Percentiles rank a stretch among this genome's conserved stretches.
Evolutionary conservation across 1,284 basidiomycete genomes (phyloP).

Genomic region (Coriolopsis trogii): DNA sequence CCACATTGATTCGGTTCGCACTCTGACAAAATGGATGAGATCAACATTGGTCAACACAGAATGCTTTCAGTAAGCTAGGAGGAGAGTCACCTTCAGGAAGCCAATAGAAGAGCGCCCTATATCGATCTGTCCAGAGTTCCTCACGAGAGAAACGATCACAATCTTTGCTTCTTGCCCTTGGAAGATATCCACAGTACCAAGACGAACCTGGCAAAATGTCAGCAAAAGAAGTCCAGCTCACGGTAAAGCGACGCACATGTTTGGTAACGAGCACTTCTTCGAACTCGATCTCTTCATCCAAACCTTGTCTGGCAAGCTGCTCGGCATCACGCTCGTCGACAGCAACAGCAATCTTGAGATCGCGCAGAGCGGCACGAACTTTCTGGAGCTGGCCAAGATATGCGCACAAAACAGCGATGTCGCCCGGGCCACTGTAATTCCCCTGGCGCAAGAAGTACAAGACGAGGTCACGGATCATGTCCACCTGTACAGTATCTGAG

Average conservation of each 20-base stretch:
- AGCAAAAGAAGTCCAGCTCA: too few species aligned
- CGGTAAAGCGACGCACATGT: slow-evolving; percentile 47
- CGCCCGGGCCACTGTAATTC: slow-evolving; percentile 43
- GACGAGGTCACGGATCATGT: slow-evolving; percentile 73
- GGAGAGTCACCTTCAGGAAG: slow-evolving; percentile 64
- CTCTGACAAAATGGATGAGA: slow-evolving; percentile 9
- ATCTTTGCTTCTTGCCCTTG: slow-evolving; percentile 75
- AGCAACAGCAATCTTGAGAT: slow-evolving; percentile 57
- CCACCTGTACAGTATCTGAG: slow-evolving; percentile 40
- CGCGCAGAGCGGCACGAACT: slow-evolving; percentile 46
- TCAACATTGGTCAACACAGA: neutral
- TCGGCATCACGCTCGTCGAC: slow-evolving; percentile 73
- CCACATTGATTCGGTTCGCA: slow-evolving; percentile 41
- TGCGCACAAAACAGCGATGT: slow-evolving; percentile 76
- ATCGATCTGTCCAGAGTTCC: slow-evolving; percentile 57
- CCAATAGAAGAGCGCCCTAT: slow-evolving; percentile 57
- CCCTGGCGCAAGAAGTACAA: slow-evolving; percentile 62
- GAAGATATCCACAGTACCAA: slow-evolving; percentile 79
- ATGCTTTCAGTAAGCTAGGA: too few species aligned
- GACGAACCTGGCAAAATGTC: slow-evolving; percentile 57
- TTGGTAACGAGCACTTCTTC: slow-evolving; percentile 42
- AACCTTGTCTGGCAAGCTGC: slow-evolving; percentile 49
- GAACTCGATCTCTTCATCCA: slow-evolving; percentile 39
- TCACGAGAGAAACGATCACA: slow-evolving; percentile 71
- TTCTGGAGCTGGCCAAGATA: slow-evolving; percentile 69